Conservation (phyloP, 345 rosid genomes). For the Eucalyptus camaldulensis region DNA sequence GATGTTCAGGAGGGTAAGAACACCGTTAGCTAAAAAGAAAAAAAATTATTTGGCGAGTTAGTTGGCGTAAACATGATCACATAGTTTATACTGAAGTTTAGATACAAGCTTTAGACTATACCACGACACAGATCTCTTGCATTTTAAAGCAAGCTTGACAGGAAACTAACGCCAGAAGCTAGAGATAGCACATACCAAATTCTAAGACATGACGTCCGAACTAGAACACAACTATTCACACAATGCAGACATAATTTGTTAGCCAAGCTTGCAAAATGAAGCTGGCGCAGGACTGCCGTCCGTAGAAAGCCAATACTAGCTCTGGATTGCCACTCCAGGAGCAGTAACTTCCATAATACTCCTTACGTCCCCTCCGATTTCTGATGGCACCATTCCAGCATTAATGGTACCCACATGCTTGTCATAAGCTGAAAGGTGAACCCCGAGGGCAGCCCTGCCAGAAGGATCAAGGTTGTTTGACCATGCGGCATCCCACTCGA, state of each 20-base stretch:
- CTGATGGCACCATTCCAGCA: constrained; percentile 10
- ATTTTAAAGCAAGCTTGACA: neutral
- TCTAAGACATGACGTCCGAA: neutral
- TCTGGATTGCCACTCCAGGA: constrained; percentile 34
- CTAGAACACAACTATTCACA: neutral
- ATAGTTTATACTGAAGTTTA: neutral
- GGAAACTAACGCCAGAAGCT: neutral
- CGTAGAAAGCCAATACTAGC: constrained; percentile 7
- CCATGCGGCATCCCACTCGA: constrained; percentile 88
- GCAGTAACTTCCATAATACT: constrained; percentile 24
- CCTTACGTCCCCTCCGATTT: constrained; percentile 22
- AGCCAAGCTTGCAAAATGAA: neutral
- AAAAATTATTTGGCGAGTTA: neutral
- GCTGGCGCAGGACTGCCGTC: neutral
- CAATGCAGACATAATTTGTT: neutral
- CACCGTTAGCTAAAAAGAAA: neutral
- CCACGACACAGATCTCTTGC: neutral
- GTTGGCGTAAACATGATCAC: neutral
- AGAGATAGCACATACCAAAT: neutral
- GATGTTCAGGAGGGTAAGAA: neutral
- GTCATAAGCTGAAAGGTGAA: constrained; percentile 67
- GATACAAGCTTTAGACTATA: neutral
- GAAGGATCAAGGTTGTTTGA: constrained; percentile 91
- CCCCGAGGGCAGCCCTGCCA: constrained; percentile 86
- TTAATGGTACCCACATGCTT: constrained; percentile 4